These are phyloP conservation scores for Trichoderma lentiforme DNA, from an alignment of 2,329 filamentous ascomycete genomes.

Conservation along the genomic window DNA sequence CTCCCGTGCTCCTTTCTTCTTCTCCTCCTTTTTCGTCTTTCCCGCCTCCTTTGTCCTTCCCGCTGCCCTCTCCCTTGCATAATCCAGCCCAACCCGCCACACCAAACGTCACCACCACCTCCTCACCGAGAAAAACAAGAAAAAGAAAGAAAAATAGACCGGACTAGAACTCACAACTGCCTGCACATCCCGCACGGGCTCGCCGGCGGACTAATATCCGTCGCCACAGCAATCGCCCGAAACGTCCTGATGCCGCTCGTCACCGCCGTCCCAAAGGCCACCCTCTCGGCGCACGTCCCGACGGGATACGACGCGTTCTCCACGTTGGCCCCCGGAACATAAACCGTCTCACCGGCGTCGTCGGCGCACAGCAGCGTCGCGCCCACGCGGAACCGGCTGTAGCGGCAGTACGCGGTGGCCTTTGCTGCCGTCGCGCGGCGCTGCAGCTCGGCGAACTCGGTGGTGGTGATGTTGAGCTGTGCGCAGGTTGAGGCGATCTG, in stretches of 20 bases:
- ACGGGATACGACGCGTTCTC: slow-evolving; percentile 94
- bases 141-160: background rate
- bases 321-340: slow-evolving; percentile 69
- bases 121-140: background rate
- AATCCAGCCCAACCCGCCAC: background rate
- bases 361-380: slow-evolving; percentile 65
- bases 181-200: slow-evolving; percentile 95
- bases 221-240: slow-evolving; percentile 79
- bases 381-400: slow-evolving; percentile 89
- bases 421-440: slow-evolving; percentile 68
- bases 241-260: slow-evolving; percentile 56
- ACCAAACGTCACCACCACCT: background rate
- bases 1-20: background rate
- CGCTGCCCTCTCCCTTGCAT: background rate
- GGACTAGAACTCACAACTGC: slow-evolving; percentile 65
- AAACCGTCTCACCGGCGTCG: background rate
- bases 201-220: slow-evolving; percentile 66
- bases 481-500: slow-evolving; percentile 29
- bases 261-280: slow-evolving; percentile 80
- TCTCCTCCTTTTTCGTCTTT: background rate
- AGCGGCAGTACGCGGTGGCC: slow-evolving; percentile 80
- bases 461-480: slow-evolving; percentile 49
- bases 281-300: slow-evolving; percentile 90
- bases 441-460: slow-evolving; percentile 64
- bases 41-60: background rate